Percentiles rank a stretch among this genome's conserved stretches.
These are phyloP conservation scores for Backusella australiensis DNA, from an alignment of 192 early-diverging fungal genomes.

Conservation along the genomic window DNA sequence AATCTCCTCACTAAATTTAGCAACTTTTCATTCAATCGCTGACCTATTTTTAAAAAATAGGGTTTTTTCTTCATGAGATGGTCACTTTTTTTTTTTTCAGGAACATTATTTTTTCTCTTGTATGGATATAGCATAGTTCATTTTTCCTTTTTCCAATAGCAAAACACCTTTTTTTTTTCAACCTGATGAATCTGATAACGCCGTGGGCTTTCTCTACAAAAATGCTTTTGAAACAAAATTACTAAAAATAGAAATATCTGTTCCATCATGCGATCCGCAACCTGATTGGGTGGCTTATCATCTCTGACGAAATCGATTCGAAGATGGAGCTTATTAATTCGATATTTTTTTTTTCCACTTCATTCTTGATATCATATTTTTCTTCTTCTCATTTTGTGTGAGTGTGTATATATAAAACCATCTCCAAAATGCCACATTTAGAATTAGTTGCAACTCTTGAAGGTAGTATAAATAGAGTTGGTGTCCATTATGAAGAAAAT, in stretches of 20 bases:
- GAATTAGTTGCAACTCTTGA: slow-evolving; percentile 16
- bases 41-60: not conserved
- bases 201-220: too few species aligned
- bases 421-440: slow-evolving; percentile 13
- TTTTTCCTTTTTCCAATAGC: too few species aligned
- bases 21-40: not conserved
- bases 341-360: not conserved
- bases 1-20: not conserved
- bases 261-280: not conserved
- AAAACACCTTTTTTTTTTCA: too few species aligned
- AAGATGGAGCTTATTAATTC: slow-evolving; percentile 5
- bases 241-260: too few species aligned
- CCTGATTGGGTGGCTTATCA: slow-evolving; percentile 16
- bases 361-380: not conserved
- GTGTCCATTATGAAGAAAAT: not conserved
- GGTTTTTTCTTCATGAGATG: not conserved
- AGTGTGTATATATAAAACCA: not conserved
- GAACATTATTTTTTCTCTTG: not conserved
- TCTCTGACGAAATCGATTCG: not conserved
- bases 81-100: not conserved
- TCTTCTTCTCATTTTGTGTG: not conserved
- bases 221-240: too few species aligned
- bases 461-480: not conserved
- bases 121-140: too few species aligned
- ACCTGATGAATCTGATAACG: too few species aligned